Evolutionary conservation across 306 rosid genomes (phyloP).

Genomic region (Corylus avellana): DNA sequence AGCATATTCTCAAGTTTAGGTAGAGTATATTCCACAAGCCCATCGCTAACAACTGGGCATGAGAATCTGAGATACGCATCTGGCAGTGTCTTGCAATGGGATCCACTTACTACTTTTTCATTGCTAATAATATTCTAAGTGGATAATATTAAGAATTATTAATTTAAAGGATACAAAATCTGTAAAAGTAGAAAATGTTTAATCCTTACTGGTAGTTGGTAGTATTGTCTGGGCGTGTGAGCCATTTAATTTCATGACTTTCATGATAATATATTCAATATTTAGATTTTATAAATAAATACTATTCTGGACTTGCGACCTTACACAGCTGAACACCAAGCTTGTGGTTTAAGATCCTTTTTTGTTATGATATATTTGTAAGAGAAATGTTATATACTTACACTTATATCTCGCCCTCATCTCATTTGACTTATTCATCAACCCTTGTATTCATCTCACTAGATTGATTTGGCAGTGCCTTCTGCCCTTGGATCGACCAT

Average conservation of each 20-base stretch:
- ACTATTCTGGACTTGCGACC: too few relatives aligned
- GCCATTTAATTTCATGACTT: not conserved
- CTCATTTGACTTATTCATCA: too few relatives aligned
- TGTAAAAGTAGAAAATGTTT: not conserved
- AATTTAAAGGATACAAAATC: not conserved
- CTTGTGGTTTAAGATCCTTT: too few relatives aligned
- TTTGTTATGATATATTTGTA: too few relatives aligned
- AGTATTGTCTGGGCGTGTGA: not conserved
- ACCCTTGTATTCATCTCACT: too few relatives aligned
- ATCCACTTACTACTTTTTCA: not conserved
- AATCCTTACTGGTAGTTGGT: not conserved
- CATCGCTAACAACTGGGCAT: not conserved
- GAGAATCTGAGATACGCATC: not conserved
- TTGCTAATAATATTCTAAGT: not conserved
- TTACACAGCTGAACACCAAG: too few relatives aligned
- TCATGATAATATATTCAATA: too few relatives aligned
- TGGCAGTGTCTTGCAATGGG: not conserved
- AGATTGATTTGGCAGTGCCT: too few relatives aligned
- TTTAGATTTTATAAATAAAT: too few relatives aligned
- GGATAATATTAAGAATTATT: not conserved
- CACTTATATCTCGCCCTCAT: too few relatives aligned
- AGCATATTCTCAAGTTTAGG: constrained; percentile 25
- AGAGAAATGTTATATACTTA: too few relatives aligned
- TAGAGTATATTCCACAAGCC: constrained; percentile 22
- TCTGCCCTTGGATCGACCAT: too few relatives aligned